These are phyloP conservation scores for Blastobotrys chiropterorum DNA, from an alignment of 805 yeast species.

Conservation along the genomic window DNA sequence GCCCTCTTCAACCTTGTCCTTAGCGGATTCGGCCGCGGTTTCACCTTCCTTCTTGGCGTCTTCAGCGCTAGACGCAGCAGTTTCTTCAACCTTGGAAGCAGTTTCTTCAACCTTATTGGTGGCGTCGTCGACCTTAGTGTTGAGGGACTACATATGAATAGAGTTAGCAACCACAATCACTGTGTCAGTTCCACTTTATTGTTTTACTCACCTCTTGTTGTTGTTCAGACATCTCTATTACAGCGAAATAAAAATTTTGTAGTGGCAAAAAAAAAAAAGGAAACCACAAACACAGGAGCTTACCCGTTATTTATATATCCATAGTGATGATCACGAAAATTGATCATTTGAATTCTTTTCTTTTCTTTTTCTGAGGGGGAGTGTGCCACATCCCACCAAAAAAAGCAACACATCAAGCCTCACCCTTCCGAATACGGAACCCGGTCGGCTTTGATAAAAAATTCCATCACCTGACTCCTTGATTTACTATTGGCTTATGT, in stretches of 20 bases:
- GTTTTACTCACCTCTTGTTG: not conserved
- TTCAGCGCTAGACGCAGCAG: conserved; percentile 9
- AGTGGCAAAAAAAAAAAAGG: conserved; percentile 3
- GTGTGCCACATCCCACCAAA: not conserved
- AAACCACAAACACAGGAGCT: not conserved
- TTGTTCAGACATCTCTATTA: conserved; percentile 2
- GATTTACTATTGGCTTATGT: not conserved
- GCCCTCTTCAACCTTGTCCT: conserved; percentile 3
- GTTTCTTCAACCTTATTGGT: conserved; percentile 10
- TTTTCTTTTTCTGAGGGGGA: not conserved
- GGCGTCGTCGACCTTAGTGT: conserved; percentile 1
- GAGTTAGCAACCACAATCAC: not conserved
- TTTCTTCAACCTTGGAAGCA: conserved; percentile 15
- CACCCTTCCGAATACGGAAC: not conserved
- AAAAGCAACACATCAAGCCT: not conserved
- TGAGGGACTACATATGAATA: not conserved
- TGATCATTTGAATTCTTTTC: not conserved
- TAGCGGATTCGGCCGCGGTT: conserved; percentile 9
- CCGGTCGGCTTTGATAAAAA: not conserved
- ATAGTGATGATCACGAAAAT: not conserved
- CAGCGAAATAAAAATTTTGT: not conserved
- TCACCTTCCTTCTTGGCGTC: conserved; percentile 12
- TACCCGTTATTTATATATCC: conserved; percentile 2
- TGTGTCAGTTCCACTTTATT: too few relatives aligned
- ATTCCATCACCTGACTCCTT: not conserved